phyloP scores from a whole-genome alignment of 192 early-diverging fungal genomes.

The Backusella westeae region DNA sequence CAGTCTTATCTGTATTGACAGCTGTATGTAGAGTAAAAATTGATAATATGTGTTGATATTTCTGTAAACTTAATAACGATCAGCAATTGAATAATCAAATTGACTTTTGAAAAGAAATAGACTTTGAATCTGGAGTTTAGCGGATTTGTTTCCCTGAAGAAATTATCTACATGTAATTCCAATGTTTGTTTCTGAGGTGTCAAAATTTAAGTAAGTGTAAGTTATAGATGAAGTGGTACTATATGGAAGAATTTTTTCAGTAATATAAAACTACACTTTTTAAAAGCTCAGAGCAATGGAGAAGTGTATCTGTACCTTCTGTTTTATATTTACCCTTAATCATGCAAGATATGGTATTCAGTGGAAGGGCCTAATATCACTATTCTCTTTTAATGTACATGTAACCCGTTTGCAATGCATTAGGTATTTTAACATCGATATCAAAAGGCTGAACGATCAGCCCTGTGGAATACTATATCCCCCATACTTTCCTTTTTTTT shows the following conservation, averaged over 20 bases:
- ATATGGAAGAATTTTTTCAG: not conserved
- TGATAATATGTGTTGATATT: too few relatives aligned
- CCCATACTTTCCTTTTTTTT: too few relatives aligned
- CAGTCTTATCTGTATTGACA: not conserved
- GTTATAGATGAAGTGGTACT: not conserved
- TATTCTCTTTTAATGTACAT: not conserved
- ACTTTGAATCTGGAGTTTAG: not conserved
- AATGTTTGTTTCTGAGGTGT: not conserved
- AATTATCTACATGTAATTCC: not conserved
- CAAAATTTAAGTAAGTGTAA: not conserved
- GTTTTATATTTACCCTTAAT: not conserved
- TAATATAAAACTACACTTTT: not conserved
- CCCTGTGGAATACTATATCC: not conserved
- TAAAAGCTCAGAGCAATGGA: not conserved
- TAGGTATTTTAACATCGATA: not conserved
- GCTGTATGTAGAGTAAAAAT: not conserved
- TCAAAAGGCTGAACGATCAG: not conserved
- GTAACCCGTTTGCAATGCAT: not conserved
- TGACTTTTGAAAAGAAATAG: not conserved
- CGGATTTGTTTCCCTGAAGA: not conserved
- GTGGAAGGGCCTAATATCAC: not conserved
- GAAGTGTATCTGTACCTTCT: not conserved
- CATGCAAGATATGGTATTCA: not conserved
- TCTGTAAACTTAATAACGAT: not conserved
- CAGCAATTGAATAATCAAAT: not conserved